Base-by-base conservation (phyloP, 306 rosid species). In the Alnus glutinosa region DNA sequence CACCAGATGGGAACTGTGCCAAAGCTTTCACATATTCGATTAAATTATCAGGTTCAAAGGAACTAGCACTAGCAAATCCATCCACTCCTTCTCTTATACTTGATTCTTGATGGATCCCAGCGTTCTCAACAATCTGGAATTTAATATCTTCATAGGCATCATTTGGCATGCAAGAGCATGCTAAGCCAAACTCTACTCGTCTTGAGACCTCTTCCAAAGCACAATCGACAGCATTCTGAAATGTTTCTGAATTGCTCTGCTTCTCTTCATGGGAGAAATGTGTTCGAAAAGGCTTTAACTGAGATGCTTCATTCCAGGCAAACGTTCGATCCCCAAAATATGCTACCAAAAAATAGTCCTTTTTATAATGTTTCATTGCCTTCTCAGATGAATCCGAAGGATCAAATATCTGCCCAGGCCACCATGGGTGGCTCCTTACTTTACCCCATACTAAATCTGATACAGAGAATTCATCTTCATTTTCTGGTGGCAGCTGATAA, bases 381-480 rank as follows among this genome's bases (percentile, higher is more conserved):
- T 85, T 91, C 73, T 93, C 93, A 55, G 98, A 95, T 47, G 98
- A 83, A 80, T 86, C 94, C 2, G 89, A 86, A 28, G 90, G 92
- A 79, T 92, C 96, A 89, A 93, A 95, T 77, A 95, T 90, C 88
- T 95, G 98, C 42, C 98, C 98, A 44, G 98, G 98, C 98, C 98
- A 95, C 98, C 98, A 95, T 61, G 98, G 98, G 80, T 95, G 98
- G 84, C 98, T 92, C 89, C 92, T 95, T 59, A 95, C 97, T 86
- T 95, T 95, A 61, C 97, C 97, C 98, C 98, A 95, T 69, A 95
- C 98, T 83, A 95, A 84, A 86, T 95, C 97, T 51, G 96, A 90
- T 47, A 86, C 89, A 80, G 90, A 85, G 79, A 89, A 87, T 59
- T 84, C 87, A 39, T 84, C 89, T 83, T 92, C 95, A 77, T 84